These are phyloP conservation scores for Fusarium udum DNA, from an alignment of 2,329 filamentous ascomycete genomes.

Conservation along the genomic window DNA sequence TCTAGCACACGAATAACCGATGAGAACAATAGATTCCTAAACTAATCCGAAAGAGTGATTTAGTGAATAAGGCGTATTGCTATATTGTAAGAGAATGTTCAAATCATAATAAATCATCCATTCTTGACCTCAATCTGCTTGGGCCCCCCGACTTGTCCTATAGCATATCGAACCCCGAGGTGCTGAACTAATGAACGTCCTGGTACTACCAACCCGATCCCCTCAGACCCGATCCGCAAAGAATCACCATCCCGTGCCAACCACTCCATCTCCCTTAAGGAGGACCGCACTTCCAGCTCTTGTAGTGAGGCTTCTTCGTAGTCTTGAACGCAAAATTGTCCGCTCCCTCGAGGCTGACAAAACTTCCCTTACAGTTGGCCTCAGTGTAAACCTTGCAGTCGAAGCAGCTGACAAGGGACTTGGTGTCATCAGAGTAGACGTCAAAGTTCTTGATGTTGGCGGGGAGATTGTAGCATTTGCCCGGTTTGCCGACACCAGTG, in stretches of 20 bases:
- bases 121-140: neutral
- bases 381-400: neutral
- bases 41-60: neutral
- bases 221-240: rapidly evolving
- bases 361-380: neutral
- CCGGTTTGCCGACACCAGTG: neutral
- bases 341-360: neutral
- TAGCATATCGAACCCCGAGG: neutral
- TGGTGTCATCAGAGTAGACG: neutral
- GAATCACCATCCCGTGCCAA: neutral
- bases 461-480: neutral
- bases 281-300: constrained; percentile 3
- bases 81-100: neutral
- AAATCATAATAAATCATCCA: neutral
- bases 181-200: neutral
- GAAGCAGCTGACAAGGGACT: constrained; percentile 1
- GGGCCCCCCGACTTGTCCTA: neutral
- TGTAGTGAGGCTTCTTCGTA: neutral
- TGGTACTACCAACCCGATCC: neutral
- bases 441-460: neutral
- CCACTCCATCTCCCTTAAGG: rapidly evolving
- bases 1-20: neutral
- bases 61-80: neutral
- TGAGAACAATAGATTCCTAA: neutral
- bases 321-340: neutral